Evolutionary conservation across 2,329 filamentous ascomycete genomes (phyloP).

Genomic region (Cladosporium phlei): DNA sequence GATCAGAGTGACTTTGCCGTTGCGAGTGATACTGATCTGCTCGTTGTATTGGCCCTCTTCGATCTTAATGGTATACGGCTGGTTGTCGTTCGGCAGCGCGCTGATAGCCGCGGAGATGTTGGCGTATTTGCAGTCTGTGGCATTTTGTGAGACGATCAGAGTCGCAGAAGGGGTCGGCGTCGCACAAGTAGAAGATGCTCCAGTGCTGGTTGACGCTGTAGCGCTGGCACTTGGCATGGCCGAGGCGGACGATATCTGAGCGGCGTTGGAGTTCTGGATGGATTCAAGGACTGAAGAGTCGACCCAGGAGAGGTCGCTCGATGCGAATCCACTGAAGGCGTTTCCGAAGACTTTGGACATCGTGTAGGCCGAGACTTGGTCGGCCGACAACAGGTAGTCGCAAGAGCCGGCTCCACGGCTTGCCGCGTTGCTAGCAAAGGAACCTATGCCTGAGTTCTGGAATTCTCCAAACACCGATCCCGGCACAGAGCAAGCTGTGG

Average conservation of each 20-base stretch:
- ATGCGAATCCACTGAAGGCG: constrained; percentile 32
- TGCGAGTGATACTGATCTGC: constrained; percentile 38
- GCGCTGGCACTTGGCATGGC: constrained; percentile 16
- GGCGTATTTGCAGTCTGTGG: constrained; percentile 34
- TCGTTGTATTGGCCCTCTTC: constrained; percentile 40
- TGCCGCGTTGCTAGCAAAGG: constrained; percentile 36
- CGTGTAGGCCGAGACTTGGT: constrained; percentile 34
- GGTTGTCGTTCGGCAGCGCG: constrained; percentile 40
- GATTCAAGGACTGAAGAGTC: constrained; percentile 32
- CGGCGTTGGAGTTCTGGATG: constrained; percentile 31
- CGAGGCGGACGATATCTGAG: constrained; percentile 19
- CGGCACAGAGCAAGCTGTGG: constrained; percentile 17
- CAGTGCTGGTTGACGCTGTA: constrained; percentile 15
- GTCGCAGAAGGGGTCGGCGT: constrained; percentile 31
- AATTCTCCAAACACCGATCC: constrained; percentile 41
- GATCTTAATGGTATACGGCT: constrained; percentile 39
- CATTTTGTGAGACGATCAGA: constrained; percentile 27
- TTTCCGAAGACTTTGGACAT: constrained; percentile 35
- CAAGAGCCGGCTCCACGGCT: constrained; percentile 30
- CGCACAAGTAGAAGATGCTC: constrained; percentile 17
- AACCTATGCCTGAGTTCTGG: constrained; percentile 37
- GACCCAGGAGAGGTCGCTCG: constrained; percentile 35
- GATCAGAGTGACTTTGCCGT: constrained; percentile 36
- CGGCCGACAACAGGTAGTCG: constrained; percentile 31
- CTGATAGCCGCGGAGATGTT: constrained; percentile 42